These are phyloP conservation scores for Penicillium soppii DNA, from an alignment of 495 filamentous ascomycete genomes.

Conservation along the genomic window DNA sequence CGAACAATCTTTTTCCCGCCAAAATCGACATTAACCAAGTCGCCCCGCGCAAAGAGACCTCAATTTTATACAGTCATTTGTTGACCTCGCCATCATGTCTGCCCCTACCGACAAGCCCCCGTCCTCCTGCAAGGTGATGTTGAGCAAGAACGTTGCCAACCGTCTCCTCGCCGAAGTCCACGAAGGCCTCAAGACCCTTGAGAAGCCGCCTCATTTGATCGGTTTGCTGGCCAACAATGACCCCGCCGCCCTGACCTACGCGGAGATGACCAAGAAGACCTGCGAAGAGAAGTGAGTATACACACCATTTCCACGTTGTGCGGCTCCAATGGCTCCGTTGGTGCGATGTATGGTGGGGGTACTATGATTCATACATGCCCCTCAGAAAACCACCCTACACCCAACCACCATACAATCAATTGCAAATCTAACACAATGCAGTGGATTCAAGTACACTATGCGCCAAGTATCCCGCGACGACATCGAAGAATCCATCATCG, in stretches of 20 bases:
- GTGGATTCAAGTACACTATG: constrained; percentile 86
- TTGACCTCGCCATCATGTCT: constrained; percentile 28
- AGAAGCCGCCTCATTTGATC: constrained; percentile 71
- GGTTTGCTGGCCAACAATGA: constrained; percentile 92
- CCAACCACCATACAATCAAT: background rate
- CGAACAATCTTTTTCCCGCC: constrained; percentile 37
- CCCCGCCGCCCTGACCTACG: constrained; percentile 88
- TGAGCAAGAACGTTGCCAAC: constrained; percentile 81
- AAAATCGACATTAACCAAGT: constrained; percentile 17
- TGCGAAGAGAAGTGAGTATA: constrained; percentile 83
- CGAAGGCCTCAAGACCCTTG: constrained; percentile 65
- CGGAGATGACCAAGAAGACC: constrained; percentile 95
- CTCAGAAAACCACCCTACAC: constrained; percentile 4
- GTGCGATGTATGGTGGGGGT: constrained; percentile 15
- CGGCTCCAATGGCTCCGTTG: background rate
- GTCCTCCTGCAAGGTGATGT: constrained; percentile 85
- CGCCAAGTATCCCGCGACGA: constrained; percentile 78
- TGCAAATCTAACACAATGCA: constrained; percentile 32
- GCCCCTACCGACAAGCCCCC: constrained; percentile 29
- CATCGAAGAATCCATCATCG: constrained; percentile 81
- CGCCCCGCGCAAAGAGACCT: constrained; percentile 18
- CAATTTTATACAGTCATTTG: constrained; percentile 8
- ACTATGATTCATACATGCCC: constrained; percentile 28
- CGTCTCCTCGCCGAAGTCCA: constrained; percentile 73
- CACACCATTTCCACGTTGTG: constrained; percentile 15